Evolutionary conservation across 139 green algal species (phyloP).

Genomic region (Coelastrella sp.): DNA sequence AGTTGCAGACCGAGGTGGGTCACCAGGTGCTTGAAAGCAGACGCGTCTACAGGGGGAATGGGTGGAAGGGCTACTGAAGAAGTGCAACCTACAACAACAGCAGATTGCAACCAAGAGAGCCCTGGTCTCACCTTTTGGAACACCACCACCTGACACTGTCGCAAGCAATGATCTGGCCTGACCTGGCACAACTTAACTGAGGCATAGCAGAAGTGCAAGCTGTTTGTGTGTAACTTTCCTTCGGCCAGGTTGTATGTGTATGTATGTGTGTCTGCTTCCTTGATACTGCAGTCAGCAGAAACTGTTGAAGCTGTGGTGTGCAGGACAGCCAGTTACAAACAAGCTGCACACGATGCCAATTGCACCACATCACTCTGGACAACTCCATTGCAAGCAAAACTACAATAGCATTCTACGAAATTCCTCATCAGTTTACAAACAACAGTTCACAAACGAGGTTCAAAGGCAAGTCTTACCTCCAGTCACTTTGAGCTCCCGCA

Average conservation of each 20-base stretch:
- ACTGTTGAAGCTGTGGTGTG: no score
- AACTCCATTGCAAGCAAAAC: neutral
- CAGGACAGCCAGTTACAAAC: no score
- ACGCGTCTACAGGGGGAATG: slow-evolving; percentile 27
- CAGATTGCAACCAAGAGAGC: neutral
- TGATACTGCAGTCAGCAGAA: no score
- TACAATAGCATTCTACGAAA: neutral
- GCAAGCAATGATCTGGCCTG: no score
- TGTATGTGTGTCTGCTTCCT: no score
- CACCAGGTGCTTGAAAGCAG: slow-evolving; percentile 35
- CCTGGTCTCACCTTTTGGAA: neutral
- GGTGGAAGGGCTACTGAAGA: slow-evolving; percentile 32
- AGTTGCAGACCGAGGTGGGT: slow-evolving; percentile 33
- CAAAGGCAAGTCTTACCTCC: neutral
- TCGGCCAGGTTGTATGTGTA: no score
- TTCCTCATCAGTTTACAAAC: neutral
- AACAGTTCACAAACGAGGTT: neutral
- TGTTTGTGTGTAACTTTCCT: no score
- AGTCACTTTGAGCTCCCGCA: slow-evolving; percentile 30
- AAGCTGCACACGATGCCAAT: no score
- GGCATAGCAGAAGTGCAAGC: no score
- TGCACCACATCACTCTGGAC: no score
- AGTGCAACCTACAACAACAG: neutral
- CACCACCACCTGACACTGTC: neutral
- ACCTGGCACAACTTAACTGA: no score